Evolutionary conservation across 2,329 filamentous ascomycete species (phyloP).

Genomic region (Beauveria scarabaeidicola): DNA sequence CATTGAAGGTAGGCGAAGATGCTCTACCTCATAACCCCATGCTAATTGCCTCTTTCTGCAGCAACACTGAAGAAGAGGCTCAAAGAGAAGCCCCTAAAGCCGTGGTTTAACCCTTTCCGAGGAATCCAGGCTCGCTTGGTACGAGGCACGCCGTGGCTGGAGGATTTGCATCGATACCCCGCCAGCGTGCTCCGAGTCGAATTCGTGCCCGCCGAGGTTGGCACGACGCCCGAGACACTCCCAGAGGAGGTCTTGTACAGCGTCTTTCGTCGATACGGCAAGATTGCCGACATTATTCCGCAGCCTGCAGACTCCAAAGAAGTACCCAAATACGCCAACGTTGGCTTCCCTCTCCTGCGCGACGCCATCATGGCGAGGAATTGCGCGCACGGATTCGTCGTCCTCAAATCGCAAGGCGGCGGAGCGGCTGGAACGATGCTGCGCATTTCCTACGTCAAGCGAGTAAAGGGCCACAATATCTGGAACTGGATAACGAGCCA

Average conservation of each 20-base stretch:
- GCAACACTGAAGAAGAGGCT: conserved; percentile 54
- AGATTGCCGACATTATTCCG: conserved; percentile 73
- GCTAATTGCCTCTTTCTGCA: conserved; percentile 15
- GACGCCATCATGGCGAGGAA: conserved; percentile 84
- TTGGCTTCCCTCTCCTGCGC: conserved; percentile 66
- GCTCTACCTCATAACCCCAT: neutral
- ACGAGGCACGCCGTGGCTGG: conserved; percentile 81
- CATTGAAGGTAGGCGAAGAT: conserved; percentile 31
- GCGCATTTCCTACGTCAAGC: conserved; percentile 75
- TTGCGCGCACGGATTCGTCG: conserved; percentile 77
- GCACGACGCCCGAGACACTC: conserved; percentile 65
- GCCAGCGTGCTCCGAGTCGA: conserved; percentile 70
- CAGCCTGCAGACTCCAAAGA: conserved; percentile 84
- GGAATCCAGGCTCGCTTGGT: conserved; percentile 65
- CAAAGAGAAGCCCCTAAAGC: conserved; percentile 61
- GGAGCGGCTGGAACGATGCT: conserved; percentile 69
- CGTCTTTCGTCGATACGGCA: conserved; percentile 83
- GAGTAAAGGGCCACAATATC: conserved; percentile 67
- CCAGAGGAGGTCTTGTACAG: conserved; percentile 82
- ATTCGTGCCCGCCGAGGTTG: conserved; percentile 66
- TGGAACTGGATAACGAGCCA: conserved; percentile 84
- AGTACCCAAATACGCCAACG: conserved; percentile 66
- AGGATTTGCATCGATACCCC: conserved; percentile 80
- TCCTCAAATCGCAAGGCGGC: conserved; percentile 61
- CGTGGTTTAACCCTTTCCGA: conserved; percentile 83